Evolutionary conservation across 306 rosid species (phyloP).

Genomic region (Vigna trinervia): DNA sequence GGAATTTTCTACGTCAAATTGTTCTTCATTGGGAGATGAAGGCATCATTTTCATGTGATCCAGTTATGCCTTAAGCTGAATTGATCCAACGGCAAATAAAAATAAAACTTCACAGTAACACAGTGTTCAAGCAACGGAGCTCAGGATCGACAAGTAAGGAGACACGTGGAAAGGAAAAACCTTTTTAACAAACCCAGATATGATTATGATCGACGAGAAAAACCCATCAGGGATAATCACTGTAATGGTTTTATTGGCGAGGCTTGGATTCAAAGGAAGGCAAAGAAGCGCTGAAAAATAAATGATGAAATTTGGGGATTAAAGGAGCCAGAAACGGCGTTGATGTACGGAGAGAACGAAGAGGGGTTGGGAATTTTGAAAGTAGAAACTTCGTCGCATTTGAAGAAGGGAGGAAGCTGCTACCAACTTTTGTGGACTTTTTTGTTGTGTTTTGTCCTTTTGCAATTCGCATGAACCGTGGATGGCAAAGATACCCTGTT

Average conservation of each 20-base stretch:
- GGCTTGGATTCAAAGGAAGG: conserved; percentile 30
- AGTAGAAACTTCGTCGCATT: conserved; percentile 39
- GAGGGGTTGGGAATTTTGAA: conserved; percentile 28
- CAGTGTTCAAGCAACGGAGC: conserved; percentile 24
- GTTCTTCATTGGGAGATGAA: conserved; percentile 56
- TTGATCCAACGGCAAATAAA: conserved; percentile 2
- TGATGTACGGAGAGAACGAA: conserved; percentile 36
- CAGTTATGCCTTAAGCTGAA: conserved; percentile 14
- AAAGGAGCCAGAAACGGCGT: conserved; percentile 29
- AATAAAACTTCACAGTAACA: conserved; percentile 16
- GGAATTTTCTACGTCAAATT: conserved; percentile 70
- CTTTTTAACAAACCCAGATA: conserved; percentile 35
- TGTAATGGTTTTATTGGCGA: conserved; percentile 3
- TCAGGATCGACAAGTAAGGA: conserved; percentile 23
- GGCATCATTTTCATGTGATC: conserved; percentile 62
- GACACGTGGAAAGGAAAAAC: conserved; percentile 12
- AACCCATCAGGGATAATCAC: conserved; percentile 47
- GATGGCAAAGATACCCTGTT: conserved; percentile 26
- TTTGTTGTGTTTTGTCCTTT: conserved; percentile 4
- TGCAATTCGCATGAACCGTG: conserved; percentile 2
- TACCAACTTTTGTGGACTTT: conserved; percentile 26
- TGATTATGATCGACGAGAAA: conserved; percentile 27
- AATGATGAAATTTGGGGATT: neutral
- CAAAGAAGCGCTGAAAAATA: neutral
- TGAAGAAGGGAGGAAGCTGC: neutral